phyloP scores from a whole-genome alignment of 148 eudicot genomes.

The Chenopodium berlandieri region DNA sequence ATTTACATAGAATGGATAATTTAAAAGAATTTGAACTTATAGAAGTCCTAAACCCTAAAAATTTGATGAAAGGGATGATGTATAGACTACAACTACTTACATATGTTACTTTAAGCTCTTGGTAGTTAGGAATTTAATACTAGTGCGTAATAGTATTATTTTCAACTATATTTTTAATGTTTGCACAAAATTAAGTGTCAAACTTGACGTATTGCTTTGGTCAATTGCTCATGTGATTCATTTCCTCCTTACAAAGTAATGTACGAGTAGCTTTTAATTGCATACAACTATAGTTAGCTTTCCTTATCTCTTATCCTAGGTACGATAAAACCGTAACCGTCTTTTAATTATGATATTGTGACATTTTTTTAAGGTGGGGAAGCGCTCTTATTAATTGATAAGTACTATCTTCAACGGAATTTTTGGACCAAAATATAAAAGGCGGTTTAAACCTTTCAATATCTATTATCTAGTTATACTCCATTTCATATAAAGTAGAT shows the following conservation, averaged over 20 bases:
- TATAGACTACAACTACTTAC: neutral
- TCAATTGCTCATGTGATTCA: neutral
- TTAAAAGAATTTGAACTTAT: too few relatives aligned
- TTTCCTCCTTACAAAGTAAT: neutral
- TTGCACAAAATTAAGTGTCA: neutral
- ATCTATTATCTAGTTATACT: too few relatives aligned
- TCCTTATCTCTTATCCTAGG: neutral
- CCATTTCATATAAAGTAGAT: too few relatives aligned
- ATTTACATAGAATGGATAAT: too few relatives aligned
- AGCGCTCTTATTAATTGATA: too few relatives aligned
- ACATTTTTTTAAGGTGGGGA: neutral
- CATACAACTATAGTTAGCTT: neutral
- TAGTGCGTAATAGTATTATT: neutral
- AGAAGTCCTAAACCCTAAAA: too few relatives aligned
- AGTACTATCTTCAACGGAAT: too few relatives aligned
- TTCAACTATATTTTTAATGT: neutral
- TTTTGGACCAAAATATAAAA: too few relatives aligned
- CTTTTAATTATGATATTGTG: neutral
- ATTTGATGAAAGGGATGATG: neutral
- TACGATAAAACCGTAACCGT: neutral
- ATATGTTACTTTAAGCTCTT: neutral
- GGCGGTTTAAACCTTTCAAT: too few relatives aligned
- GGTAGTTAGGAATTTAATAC: neutral
- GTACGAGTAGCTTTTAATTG: neutral
- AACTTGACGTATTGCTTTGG: neutral